Percentiles rank a stretch among this genome's conserved stretches.
Evolutionary conservation across 768 basidiomycete species (phyloP).

Genomic region (Russula sp.): DNA sequence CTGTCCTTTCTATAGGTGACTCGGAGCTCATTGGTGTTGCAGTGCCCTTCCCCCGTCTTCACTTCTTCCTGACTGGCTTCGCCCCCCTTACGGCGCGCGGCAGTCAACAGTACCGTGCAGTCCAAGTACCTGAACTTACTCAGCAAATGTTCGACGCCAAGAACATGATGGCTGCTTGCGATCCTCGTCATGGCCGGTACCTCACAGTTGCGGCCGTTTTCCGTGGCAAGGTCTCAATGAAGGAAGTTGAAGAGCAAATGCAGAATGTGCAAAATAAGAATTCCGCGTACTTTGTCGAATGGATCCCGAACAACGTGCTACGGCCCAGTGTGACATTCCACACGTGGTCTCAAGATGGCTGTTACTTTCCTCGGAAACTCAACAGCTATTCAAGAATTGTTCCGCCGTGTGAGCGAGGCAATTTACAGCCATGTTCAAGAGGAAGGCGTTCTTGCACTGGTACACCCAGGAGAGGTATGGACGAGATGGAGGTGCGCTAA

Average conservation of each 20-base stretch:
- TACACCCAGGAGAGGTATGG: conserved; percentile 99
- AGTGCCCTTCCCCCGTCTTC: conserved; percentile 99
- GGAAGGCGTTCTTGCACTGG: conserved; percentile 99
- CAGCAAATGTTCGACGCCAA: conserved; percentile 99
- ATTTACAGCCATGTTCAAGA: conserved; percentile 99
- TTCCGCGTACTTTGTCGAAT: conserved; percentile 97
- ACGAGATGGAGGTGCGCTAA: conserved; percentile 79
- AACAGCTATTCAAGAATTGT: conserved; percentile 94
- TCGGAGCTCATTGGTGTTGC: conserved; percentile 14
- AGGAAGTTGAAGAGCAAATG: conserved; percentile 99
- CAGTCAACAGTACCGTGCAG: conserved; percentile 92
- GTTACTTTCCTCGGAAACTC: conserved; percentile 98
- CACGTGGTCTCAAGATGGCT: conserved; percentile 93
- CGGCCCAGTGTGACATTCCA: conserved; percentile 97
- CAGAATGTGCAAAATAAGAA: conserved; percentile 97
- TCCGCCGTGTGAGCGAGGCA: conserved; percentile 99
- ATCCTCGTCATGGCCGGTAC: conserved; percentile 96
- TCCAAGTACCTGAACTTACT: conserved; percentile 95
- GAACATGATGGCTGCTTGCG: conserved; percentile 99
- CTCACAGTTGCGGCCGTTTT: conserved; percentile 96
- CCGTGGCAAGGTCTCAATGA: conserved; percentile 99
- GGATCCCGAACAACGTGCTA: conserved; percentile 99
- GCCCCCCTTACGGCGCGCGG: conserved; percentile 93
- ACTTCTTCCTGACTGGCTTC: conserved; percentile 98
- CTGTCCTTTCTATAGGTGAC: not conserved